phyloP scores from a whole-genome alignment of 805 yeast species.

The Danielozyma ontarioensis region DNA sequence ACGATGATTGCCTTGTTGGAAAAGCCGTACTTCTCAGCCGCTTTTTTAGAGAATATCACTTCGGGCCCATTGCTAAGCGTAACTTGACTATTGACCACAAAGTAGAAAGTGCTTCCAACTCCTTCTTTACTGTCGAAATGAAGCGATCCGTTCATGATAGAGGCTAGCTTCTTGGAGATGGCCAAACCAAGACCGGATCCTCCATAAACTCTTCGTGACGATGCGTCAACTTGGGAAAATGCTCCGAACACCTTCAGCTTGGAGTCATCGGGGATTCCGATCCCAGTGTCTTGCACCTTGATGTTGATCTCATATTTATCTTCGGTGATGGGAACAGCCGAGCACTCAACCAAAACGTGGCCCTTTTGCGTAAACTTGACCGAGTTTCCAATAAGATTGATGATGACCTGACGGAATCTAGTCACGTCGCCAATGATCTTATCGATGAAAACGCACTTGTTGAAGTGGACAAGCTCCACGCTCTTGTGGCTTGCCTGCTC shows the following conservation, averaged over 20 bases:
- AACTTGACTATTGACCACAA: slow-evolving; percentile 28
- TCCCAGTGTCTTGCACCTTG: slow-evolving; percentile 47
- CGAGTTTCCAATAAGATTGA: slow-evolving; percentile 50
- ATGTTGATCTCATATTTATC: slow-evolving; percentile 35
- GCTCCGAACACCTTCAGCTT: slow-evolving; percentile 46
- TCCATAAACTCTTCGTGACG: slow-evolving; percentile 46
- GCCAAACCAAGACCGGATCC: slow-evolving; percentile 51
- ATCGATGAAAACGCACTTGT: slow-evolving; percentile 34
- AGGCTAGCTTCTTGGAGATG: slow-evolving; percentile 43
- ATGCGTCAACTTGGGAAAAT: slow-evolving; percentile 53
- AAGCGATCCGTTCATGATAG: slow-evolving; percentile 44
- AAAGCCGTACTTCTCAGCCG: slow-evolving; percentile 6
- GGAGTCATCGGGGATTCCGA: slow-evolving; percentile 45
- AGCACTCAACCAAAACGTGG: slow-evolving; percentile 33
- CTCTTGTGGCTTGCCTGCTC: slow-evolving; percentile 42
- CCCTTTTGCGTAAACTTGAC: slow-evolving; percentile 46
- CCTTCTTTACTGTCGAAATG: slow-evolving; percentile 43
- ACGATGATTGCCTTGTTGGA: slow-evolving; percentile 24
- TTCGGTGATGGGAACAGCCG: slow-evolving; percentile 19
- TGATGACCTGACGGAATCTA: slow-evolving; percentile 45
- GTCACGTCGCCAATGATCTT: slow-evolving; percentile 45
- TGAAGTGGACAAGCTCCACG: slow-evolving; percentile 41
- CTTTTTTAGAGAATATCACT: slow-evolving; percentile 6
- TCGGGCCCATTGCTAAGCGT: slow-evolving; percentile 17
- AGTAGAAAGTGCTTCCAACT: slow-evolving; percentile 42